phyloP scores from a whole-genome alignment of 75 land plant genomes.

The Picea glauca region DNA sequence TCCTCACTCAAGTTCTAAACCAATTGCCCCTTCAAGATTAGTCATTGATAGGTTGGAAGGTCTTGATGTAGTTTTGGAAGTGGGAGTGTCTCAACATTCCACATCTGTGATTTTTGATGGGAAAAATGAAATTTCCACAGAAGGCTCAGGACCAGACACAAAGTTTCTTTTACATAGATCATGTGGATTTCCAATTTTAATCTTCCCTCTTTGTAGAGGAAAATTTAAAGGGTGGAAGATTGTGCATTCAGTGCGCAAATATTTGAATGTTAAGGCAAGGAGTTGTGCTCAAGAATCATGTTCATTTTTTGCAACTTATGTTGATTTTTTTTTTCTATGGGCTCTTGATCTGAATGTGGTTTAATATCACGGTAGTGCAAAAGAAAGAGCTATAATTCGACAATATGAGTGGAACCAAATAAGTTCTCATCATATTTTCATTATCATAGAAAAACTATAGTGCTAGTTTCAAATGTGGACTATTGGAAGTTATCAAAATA shows the following conservation, averaged over 20 bases:
- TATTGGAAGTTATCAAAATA: too few species aligned
- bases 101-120: slow-evolving; percentile 18
- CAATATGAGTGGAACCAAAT: too few species aligned
- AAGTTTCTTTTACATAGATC: not conserved
- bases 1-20: not conserved
- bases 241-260: slow-evolving; percentile 52
- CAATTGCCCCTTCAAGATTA: slow-evolving; percentile 9
- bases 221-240: slow-evolving; percentile 53
- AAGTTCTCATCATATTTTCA: too few species aligned
- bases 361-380: too few species aligned
- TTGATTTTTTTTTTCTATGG: slow-evolving; percentile 29
- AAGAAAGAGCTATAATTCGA: too few species aligned
- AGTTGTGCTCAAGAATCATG: slow-evolving; percentile 73
- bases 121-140: slow-evolving; percentile 14
- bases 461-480: too few species aligned
- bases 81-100: slow-evolving; percentile 15
- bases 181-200: slow-evolving; percentile 13
- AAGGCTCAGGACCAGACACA: not conserved
- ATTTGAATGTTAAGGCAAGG: slow-evolving; percentile 62
- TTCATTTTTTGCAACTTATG: slow-evolving; percentile 50
- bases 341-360: slow-evolving; percentile 34
- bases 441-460: too few species aligned
- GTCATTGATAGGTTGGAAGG: slow-evolving; percentile 25
- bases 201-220: slow-evolving; percentile 82
- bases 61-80: slow-evolving; percentile 21